phyloP scores from a whole-genome alignment of 306 rosid species.

The Coriaria nepalensis region DNA sequence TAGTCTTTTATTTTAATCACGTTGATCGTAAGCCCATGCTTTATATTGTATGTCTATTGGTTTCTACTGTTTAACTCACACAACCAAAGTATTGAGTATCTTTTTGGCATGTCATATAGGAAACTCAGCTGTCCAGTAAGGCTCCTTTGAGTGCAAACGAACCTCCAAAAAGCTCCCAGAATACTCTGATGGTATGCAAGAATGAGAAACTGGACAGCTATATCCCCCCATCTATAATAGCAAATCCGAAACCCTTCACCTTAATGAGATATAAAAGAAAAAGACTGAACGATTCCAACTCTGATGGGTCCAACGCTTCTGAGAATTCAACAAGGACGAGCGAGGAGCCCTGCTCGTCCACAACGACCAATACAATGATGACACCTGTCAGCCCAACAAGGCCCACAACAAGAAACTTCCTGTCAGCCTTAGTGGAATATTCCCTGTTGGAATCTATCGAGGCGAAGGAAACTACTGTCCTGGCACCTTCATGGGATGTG shows the following conservation, averaged over 20 bases:
- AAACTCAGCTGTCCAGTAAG: constrained; percentile 33
- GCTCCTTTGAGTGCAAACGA: constrained; percentile 39
- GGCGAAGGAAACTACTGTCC: constrained; percentile 31
- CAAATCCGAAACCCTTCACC: constrained; percentile 44
- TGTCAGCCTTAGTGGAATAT: constrained; percentile 83
- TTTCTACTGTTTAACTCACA: constrained; percentile 4
- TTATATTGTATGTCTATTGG: background rate
- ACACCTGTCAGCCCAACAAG: constrained; percentile 3
- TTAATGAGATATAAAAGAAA: constrained; percentile 62
- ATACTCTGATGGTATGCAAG: constrained; percentile 48
- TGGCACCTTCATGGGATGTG: constrained; percentile 31
- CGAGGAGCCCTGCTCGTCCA: constrained; percentile 67
- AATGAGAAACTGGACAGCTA: constrained; percentile 57
- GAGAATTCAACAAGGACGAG: constrained; percentile 43
- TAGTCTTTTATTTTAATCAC: too few species aligned
- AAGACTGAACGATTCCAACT: constrained; percentile 34
- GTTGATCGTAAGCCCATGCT: background rate
- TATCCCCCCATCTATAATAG: constrained; percentile 27
- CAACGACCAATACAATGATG: constrained; percentile 40
- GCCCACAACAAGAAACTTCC: constrained; percentile 48
- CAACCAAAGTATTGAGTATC: too few species aligned
- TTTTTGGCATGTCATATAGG: constrained; percentile 29
- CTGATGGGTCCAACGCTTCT: constrained; percentile 42
- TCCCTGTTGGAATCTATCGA: constrained; percentile 70
- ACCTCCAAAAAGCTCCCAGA: constrained; percentile 48